Evolutionary conservation across 2,329 filamentous ascomycete species (phyloP), one percentile per base, ranked within the genome.

Genomic region (Clarireedia monteithiana): DNA sequence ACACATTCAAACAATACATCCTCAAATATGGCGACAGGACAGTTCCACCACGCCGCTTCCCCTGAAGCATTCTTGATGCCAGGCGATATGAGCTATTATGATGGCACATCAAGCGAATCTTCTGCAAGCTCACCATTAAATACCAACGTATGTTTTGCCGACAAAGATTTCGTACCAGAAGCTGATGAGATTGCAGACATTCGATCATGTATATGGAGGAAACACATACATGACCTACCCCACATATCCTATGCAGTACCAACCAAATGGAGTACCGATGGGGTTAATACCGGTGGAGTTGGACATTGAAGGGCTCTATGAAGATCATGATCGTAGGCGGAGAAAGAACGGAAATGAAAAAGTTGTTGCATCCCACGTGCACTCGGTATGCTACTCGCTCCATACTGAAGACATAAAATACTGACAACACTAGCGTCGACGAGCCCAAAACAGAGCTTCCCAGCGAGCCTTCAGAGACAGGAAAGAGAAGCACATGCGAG

Each of bases 401-500:
- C 12, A 12, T 23, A 38, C 5, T 15, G 6, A 42, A 47, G 17
- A 23, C 12, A 50, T 5, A 24, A 24, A 23, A 59, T 34, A 56
- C 59, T 55, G 12, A 54, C 17, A 45, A 39, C 27, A 34, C 42
- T 48, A 82, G 78, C 76, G 80, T 48, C 77, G 81, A 58, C 73
- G 80, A 65, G 80, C 80, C 47, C 81, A 83, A 62, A 83, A 83
- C 62, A 75, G 80, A 53, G 80, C 80, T 40, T 83, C 81, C 2
- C 81, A 84, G 66, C 72, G 81, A 57, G 81, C 80, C 0, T 84
- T 83, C 64, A 74, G 81, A 48, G 80, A 84, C 66, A 75, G 81
- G 53, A 84, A 84, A 64, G 81, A 86, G 64, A 82, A 84, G 67
- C 78, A 83, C 59, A 84, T 84, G 64, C 78, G 79, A 59, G 82